Evolutionary conservation across 768 basidiomycete genomes (phyloP).

Genomic region (Phaeotremella skinneri): DNA sequence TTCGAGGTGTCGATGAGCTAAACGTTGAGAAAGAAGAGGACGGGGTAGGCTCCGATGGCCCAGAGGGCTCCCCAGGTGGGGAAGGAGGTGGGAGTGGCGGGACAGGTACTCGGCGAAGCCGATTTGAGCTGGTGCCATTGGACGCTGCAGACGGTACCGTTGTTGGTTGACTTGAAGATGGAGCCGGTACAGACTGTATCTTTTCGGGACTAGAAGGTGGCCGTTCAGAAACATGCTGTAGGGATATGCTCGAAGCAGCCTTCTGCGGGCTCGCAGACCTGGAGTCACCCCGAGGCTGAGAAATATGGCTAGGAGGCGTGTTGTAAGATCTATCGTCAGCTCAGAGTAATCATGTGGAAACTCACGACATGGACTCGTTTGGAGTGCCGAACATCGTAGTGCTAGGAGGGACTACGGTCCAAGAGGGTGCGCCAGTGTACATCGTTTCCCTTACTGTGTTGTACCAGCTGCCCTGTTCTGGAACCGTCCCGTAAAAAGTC

Average conservation of each 20-base stretch:
- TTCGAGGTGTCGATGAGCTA: conserved; percentile 12
- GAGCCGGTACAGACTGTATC: background rate
- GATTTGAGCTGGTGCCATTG: conserved; percentile 4
- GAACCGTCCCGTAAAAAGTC: background rate
- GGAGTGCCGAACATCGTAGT: background rate
- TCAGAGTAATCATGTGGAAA: background rate
- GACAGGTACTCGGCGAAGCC: conserved; percentile 22
- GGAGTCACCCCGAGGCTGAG: background rate
- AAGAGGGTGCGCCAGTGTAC: conserved; percentile 33
- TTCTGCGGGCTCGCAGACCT: background rate
- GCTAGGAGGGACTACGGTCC: conserved; percentile 4
- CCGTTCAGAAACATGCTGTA: too few relatives aligned
- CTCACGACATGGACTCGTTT: background rate
- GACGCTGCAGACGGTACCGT: conserved; percentile 33
- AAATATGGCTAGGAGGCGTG: background rate
- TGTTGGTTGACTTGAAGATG: conserved; percentile 1
- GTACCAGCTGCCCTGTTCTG: conserved; percentile 13
- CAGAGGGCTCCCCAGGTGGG: conserved; percentile 12
- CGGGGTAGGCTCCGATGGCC: conserved; percentile 40
- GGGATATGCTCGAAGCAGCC: too few relatives aligned
- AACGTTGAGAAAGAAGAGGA: conserved; percentile 49
- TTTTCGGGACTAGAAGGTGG: too few relatives aligned
- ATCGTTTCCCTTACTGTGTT: conserved; percentile 21
- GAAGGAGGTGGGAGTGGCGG: conserved; percentile 31
- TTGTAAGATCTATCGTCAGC: background rate